Conservation (phyloP, 805 yeast genomes). For the Teunomyces barrocoloradensis region DNA sequence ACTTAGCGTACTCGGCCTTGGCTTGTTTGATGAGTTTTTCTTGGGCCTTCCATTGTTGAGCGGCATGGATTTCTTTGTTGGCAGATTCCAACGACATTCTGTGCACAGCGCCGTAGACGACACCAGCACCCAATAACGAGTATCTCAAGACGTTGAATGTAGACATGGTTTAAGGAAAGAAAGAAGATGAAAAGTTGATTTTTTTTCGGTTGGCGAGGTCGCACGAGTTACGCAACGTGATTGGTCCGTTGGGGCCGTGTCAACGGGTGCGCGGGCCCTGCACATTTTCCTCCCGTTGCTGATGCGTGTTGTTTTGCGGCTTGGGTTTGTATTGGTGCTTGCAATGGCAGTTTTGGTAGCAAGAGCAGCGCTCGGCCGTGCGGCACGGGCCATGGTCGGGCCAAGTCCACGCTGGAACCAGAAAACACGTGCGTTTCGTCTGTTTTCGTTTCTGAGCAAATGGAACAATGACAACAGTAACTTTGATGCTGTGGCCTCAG, state of each 20-base stretch:
- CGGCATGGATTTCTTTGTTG: constrained; percentile 58
- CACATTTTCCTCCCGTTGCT: no score
- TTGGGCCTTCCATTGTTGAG: constrained; percentile 58
- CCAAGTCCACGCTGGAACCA: neutral
- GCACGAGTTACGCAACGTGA: neutral
- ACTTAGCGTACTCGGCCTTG: constrained; percentile 79
- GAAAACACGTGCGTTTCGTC: neutral
- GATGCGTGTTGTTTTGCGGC: no score
- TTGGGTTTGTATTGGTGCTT: neutral
- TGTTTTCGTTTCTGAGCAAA: constrained; percentile 20
- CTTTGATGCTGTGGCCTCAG: constrained; percentile 17
- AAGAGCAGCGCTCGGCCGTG: constrained; percentile 4
- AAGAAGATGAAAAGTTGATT: neutral
- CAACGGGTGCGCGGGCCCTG: no score
- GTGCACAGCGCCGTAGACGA: constrained; percentile 84
- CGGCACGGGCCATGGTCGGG: neutral
- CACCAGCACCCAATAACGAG: constrained; percentile 85
- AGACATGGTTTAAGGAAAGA: constrained; percentile 22
- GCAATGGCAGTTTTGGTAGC: constrained; percentile 13
- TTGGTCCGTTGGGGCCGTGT: neutral
- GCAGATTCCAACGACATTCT: constrained; percentile 63
- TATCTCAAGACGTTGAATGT: constrained; percentile 80
- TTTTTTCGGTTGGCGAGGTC: no score
- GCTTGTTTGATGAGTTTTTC: constrained; percentile 82
- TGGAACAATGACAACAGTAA: constrained; percentile 2